Evolutionary conservation across 2,329 filamentous ascomycete genomes (phyloP).

Genomic region (Aureobasidium leucospermi): DNA sequence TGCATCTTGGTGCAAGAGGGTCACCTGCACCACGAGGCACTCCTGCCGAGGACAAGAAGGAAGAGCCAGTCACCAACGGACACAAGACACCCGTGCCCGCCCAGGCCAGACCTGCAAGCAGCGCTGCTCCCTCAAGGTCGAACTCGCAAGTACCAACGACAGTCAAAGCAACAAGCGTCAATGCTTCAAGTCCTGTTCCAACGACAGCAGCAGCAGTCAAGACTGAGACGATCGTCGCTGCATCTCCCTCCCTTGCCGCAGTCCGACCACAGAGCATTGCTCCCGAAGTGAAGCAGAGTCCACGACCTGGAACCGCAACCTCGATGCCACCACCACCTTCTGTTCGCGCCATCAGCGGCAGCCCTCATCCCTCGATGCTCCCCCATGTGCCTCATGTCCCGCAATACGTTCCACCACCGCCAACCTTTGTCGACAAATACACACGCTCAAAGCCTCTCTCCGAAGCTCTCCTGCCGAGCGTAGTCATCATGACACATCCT

Average conservation of each 20-base stretch:
- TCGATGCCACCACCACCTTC: conserved; percentile 29
- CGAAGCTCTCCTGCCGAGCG: conserved; percentile 59
- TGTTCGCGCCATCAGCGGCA: conserved; percentile 32
- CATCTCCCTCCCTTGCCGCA: conserved; percentile 37
- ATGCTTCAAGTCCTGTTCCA: conserved; percentile 22
- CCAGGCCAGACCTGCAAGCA: conserved; percentile 25
- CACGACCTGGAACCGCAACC: conserved; percentile 27
- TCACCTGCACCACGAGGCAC: conserved; percentile 39
- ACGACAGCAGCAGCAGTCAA: conserved; percentile 32
- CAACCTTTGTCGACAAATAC: conserved; percentile 23
- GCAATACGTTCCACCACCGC: conserved; percentile 10
- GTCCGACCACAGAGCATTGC: conserved; percentile 31
- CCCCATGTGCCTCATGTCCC: conserved; percentile 21
- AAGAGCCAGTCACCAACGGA: conserved; percentile 42
- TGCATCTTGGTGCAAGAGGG: conserved; percentile 30
- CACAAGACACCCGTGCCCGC: conserved; percentile 20
- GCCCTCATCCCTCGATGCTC: conserved; percentile 33
- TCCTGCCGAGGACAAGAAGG: conserved; percentile 49
- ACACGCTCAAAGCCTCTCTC: conserved; percentile 30
- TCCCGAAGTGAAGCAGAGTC: conserved; percentile 21
- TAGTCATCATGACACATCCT: conserved; percentile 63
- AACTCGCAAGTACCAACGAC: conserved; percentile 16
- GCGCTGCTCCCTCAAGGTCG: conserved; percentile 24
- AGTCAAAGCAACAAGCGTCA: background rate
- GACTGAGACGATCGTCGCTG: conserved; percentile 28